Base-by-base conservation (phyloP, 164 flowering plant genomes). In the Warburgia ugandensis region DNA sequence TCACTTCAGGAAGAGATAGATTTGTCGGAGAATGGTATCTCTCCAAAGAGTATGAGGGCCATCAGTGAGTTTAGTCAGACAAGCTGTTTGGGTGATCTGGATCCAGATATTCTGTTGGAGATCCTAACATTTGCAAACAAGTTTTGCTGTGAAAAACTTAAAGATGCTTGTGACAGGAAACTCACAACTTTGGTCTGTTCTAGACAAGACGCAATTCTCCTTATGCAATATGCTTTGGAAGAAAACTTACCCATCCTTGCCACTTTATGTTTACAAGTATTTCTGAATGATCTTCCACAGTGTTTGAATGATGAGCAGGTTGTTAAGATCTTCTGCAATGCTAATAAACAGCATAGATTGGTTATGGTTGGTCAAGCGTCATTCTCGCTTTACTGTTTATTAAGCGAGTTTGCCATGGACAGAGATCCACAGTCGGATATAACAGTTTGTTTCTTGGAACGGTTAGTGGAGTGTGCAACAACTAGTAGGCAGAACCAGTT, bases 191-290 rank as follows among this genome's bases (percentile, higher is more conserved):
- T 82, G 60, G 76, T 84, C 52, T 78, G 72, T 17, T 72, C 87
- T 11, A 77, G 77, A 58, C 87, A 86, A 48, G 92, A 82, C 68
- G 95, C 95, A 1, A 50, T 80, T 21, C 87, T 80, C 45, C 84
- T 88, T 49, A 72, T 87, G 73, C 91, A 84, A 29, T 85, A 64
- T 65, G 91, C 96, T 9, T 68, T 85, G 20, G 91, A 83, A 63
- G 94, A 94, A 62, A 67, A 72, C 59, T 72, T 77, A 26, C 80
- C 81, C 30, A 65, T 83, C 27, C 78, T 85, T 55, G 95, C 97
- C 51, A 89, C 92, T 12, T 79, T 97, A n/a, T 94, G 99, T 59
- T 69, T 94, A 72, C 99, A 94, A 67, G 74, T 75, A 20, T 77
- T 88, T 54, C 61, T 94, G 19, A 78, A 69, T 29, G 87, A 86